Evolutionary conservation across 495 filamentous ascomycete species (phyloP).

Genomic region (Aspergillus cavernicola): DNA sequence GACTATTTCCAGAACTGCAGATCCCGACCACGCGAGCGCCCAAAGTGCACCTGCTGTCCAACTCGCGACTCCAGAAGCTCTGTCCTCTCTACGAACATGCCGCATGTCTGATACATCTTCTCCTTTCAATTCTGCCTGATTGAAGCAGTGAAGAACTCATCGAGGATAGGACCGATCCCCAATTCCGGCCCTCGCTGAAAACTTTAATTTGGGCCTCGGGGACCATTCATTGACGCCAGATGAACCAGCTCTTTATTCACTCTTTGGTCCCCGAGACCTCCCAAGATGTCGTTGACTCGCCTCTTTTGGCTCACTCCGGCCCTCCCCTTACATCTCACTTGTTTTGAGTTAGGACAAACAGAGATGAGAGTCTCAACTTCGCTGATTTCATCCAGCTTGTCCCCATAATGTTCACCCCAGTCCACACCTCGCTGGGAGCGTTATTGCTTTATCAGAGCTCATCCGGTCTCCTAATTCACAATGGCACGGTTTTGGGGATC

Average conservation of each 20-base stretch:
- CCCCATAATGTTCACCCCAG: constrained; percentile 52
- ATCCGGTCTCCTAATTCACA: constrained; percentile 50
- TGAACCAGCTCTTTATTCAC: not conserved
- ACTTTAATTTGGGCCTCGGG: constrained; percentile 10
- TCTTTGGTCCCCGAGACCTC: constrained; percentile 12
- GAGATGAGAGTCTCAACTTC: not conserved
- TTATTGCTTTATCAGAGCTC: constrained; percentile 53
- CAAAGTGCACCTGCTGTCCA: constrained; percentile 5
- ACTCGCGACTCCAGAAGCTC: not conserved
- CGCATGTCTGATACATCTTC: not conserved
- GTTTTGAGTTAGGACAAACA: not conserved
- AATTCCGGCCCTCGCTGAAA: not conserved
- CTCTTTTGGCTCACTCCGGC: not conserved
- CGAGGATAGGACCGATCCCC: not conserved
- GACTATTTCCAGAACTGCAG: constrained; percentile 5
- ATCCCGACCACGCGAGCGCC: constrained; percentile 12
- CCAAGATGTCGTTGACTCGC: not conserved
- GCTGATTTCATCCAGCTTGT: not conserved
- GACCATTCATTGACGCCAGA: constrained; percentile 17
- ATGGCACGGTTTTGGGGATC: constrained; percentile 53
- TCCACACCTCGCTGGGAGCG: constrained; percentile 54
- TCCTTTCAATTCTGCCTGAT: not conserved
- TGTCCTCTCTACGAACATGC: not conserved
- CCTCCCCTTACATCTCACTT: not conserved
- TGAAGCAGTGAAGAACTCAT: not conserved